Percentiles rank a stretch among this genome's conserved stretches.
phyloP scores from a whole-genome alignment of 306 rosid genomes.

The Gleditsia sinensis region DNA sequence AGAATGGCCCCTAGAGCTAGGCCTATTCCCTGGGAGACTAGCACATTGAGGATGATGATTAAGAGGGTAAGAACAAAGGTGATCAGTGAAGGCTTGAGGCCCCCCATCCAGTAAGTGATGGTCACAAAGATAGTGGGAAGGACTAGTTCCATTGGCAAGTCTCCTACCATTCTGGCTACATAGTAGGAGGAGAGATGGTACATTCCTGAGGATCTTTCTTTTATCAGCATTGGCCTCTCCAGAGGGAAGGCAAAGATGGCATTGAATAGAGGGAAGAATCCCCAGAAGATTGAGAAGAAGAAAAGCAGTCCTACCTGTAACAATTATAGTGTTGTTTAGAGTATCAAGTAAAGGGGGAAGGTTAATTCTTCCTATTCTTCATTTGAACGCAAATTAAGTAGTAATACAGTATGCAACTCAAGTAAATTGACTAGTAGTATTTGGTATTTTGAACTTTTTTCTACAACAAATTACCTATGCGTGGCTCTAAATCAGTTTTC shows the following conservation, averaged over 20 bases:
- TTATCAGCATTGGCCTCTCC: conserved; percentile 79
- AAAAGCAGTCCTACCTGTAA: conserved; percentile 84
- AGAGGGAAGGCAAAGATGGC: conserved; percentile 82
- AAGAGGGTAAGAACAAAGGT: conserved; percentile 67
- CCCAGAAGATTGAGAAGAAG: conserved; percentile 95
- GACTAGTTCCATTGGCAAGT: conserved; percentile 89
- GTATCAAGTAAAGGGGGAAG: too few species aligned
- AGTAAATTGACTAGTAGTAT: neutral
- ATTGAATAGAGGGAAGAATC: conserved; percentile 83
- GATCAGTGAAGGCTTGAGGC: conserved; percentile 69
- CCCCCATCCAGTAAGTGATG: conserved; percentile 85
- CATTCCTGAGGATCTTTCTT: conserved; percentile 89
- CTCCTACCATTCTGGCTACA: conserved; percentile 72
- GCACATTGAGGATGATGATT: conserved; percentile 71
- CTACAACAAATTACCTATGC: too few species aligned
- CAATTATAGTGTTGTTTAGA: conserved; percentile 8
- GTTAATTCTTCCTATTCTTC: neutral
- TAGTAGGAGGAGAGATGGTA: conserved; percentile 88
- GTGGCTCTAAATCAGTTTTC: too few species aligned
- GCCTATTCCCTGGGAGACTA: conserved; percentile 88
- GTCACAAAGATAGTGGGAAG: conserved; percentile 81
- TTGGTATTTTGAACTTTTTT: too few species aligned
- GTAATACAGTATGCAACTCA: neutral
- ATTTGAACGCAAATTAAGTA: neutral
- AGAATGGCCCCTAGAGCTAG: conserved; percentile 88